Evolutionary conservation across 179 eudicot genomes (phyloP).

Genomic region (Silene noctiflora): DNA sequence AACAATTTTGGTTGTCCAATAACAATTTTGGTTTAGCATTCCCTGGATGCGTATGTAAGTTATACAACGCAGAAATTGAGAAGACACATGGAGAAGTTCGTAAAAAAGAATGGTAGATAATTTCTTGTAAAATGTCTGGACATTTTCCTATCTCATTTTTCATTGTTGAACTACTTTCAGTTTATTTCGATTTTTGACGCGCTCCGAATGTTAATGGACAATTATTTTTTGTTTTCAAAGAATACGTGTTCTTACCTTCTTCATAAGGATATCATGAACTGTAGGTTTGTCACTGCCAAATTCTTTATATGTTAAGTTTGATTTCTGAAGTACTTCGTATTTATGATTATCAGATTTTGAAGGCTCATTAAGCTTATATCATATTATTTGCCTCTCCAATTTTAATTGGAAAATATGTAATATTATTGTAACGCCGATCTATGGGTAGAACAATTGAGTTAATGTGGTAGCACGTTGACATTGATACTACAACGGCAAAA

Average conservation of each 20-base stretch:
- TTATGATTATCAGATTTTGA: background rate
- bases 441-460: background rate
- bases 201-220: background rate
- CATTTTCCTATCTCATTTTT: background rate
- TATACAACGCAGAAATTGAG: background rate
- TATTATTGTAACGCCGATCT: background rate
- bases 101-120: background rate
- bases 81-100: background rate
- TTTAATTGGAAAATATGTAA: background rate
- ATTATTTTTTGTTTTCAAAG: background rate
- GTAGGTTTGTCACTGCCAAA: background rate
- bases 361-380: background rate
- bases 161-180: background rate
- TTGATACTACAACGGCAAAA: background rate
- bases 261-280: background rate
- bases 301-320: background rate
- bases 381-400: background rate
- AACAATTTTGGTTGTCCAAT: too few species aligned
- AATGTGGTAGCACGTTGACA: background rate
- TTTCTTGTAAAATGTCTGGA: background rate
- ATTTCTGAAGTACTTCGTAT: background rate
- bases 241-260: background rate
- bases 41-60: too few species aligned
- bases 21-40: too few species aligned
- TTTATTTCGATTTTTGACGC: background rate